Base-by-base conservation (phyloP, 768 basidiomycete genomes). In the Amanita molliuscula region DNA sequence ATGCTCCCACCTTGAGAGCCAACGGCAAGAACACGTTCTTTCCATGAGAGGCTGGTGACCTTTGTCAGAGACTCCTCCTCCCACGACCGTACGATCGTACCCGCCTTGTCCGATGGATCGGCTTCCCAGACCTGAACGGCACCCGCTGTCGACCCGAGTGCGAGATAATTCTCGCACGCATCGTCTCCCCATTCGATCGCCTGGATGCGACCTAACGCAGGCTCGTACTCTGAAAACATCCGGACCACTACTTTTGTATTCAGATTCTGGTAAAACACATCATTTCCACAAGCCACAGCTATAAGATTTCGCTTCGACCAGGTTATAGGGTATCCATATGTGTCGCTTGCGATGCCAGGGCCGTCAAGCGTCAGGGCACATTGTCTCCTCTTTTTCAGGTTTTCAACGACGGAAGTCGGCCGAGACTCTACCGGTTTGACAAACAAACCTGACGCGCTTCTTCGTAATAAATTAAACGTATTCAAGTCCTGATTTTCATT, bases 181-280 rank as follows among this genome's bases (percentile, higher is more conserved):
- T 64, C 61, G 36, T 64, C 68, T 5, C 69, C 73, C 78, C 82
- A 84, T 51, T 72, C 68, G 33, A 84, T 70, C 38, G 68, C 70
- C 53, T 72, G 65, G 6, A 78, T 65, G 8, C 62, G 58, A 31
- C 73, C 74, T 43, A 60, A 57, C 41, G 62, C 55, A 20, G 55
- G 51, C 29, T 54, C 47, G 23, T 65, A 56, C 35, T 74, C 62
- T 38, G 65, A 65, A 56, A 74, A 79, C 16, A 84, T 62, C 44
- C 72, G 75, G 3, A 71, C 66, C 33, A 83, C 79, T 26, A 65
- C 62, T 29, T 75, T 75, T 3, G 69, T 79, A 44, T 75, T 69
- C 8, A 82, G 71, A 56, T 83, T 72, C 59, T 83, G 82, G 54
- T 78, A 79, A 61, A 77, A 83, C 10, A 83, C 71, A 10, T 81